These are phyloP conservation scores for Populus deltoides DNA, from an alignment of 345 rosid species.

Conservation along the genomic window DNA sequence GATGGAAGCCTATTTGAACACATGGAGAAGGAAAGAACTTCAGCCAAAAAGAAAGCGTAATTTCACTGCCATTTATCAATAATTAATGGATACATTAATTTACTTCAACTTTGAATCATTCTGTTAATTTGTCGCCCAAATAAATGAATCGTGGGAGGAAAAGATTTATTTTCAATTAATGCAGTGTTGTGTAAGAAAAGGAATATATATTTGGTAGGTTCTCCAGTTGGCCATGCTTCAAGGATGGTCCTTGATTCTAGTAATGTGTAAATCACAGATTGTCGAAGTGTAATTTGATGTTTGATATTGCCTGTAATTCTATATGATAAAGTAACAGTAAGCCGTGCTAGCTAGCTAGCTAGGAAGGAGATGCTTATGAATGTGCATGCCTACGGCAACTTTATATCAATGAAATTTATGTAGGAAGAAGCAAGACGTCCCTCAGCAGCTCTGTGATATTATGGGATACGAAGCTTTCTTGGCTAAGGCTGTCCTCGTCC, in stretches of 20 bases:
- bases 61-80: not conserved
- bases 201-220: not conserved
- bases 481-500: not conserved
- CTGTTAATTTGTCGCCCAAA: not conserved
- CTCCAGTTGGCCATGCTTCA: not conserved
- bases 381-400: not conserved
- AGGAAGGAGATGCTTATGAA: too few relatives aligned
- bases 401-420: not conserved
- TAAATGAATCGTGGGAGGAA: not conserved
- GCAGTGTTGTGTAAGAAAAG: conserved; percentile 10
- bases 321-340: not conserved
- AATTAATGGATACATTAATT: not conserved
- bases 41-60: conserved; percentile 51
- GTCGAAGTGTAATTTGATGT: not conserved
- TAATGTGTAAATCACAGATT: not conserved
- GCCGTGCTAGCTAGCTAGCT: too few relatives aligned
- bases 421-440: not conserved
- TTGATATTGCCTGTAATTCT: not conserved
- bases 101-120: not conserved
- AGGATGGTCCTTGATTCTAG: not conserved
- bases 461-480: not conserved
- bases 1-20: conserved; percentile 76
- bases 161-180: not conserved
- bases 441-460: not conserved
- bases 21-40: conserved; percentile 51